These are phyloP conservation scores for Ottelia alismoides DNA, from an alignment of 106 monocot species.

Conservation along the genomic window DNA sequence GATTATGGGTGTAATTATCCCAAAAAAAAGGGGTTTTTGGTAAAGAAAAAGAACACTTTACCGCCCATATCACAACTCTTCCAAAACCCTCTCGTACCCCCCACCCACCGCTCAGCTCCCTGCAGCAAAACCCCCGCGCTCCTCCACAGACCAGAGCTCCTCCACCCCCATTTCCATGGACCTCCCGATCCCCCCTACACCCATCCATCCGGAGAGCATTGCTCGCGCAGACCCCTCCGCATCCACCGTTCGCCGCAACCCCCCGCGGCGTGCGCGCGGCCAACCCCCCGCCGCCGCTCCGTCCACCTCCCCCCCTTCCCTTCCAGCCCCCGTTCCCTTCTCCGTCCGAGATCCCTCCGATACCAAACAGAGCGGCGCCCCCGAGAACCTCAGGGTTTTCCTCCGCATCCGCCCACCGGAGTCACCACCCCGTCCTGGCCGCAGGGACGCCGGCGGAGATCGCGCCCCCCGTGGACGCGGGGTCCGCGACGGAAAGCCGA, in stretches of 20 bases:
- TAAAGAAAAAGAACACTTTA: no score
- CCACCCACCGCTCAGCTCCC: no score
- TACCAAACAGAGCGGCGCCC: background rate
- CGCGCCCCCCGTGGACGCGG: background rate
- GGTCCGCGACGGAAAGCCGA: constrained; percentile 3
- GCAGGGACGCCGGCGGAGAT: background rate
- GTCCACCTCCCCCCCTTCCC: constrained; percentile 1
- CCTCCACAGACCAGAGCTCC: no score
- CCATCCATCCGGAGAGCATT: no score
- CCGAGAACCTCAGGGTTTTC: constrained; percentile 60
- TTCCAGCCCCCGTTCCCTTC: constrained; percentile 6
- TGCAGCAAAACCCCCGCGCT: no score
- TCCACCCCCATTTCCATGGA: no score
- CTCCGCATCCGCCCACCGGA: constrained; percentile 60
- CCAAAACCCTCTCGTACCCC: no score
- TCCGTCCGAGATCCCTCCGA: constrained; percentile 18
- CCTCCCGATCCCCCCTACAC: no score
- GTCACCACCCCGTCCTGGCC: constrained; percentile 4
- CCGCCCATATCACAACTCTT: no score
- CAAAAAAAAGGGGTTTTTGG: no score
- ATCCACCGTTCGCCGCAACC: constrained; percentile 54
- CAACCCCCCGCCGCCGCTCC: constrained; percentile 10
- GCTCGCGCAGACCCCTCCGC: no score
- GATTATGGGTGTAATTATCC: no score
- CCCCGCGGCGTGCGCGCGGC: constrained; percentile 31